Evolutionary conservation across 768 basidiomycete genomes (phyloP), one percentile per base, ranked within the genome.

Genomic region (Hypholoma sublateritium): DNA sequence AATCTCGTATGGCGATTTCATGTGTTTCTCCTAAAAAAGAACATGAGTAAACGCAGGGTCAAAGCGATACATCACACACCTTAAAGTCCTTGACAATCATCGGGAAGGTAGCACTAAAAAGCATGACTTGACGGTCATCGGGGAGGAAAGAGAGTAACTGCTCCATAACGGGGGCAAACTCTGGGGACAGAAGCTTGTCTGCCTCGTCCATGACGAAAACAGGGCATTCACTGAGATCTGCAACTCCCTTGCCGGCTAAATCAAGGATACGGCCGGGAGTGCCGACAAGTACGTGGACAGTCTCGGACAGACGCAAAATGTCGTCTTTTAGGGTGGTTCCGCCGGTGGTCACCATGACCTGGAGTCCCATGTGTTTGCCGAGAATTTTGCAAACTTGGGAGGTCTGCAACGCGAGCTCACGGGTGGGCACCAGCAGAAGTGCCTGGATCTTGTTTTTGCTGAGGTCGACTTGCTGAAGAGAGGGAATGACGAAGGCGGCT

Each of bases 201-300:
- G 96, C 96, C 75, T 99, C 96, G 73, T 99, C 96, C 96, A 99
- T 99, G 63, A 98, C 94, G 67, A 98, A 99, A 53, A 96, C 92
- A 2, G 89, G 88, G 73, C 96, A 98, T 69, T 93, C 89, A 75
- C 85, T 90, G 62, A 99, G 81, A 75, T 98, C 94, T 25, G 96
- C 96, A 37, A 99, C 89, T 61, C 75, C 84, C 77, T 98, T 98
- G 65, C 94, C 89, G 5, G 91, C 90, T 51, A 99, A 77, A 78
- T 99, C 96, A 52, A 99, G 79, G 66, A 99, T 95, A 67, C 96
- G 85, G 24, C 96, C 96, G 14, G 96, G 96, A 2, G 96, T 99
- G 51, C 96, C 96, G 59, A 98, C 96, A 50, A 99, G 88, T 50
- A 99, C 89, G 70, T 99, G 96, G 2, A 99, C 96, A 5, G 83